A percentile compares a stretch with the other conserved stretches of the same genome.
Evolutionary conservation across 768 basidiomycete species (phyloP).

Genomic region (Termitomyces bulborhizus): DNA sequence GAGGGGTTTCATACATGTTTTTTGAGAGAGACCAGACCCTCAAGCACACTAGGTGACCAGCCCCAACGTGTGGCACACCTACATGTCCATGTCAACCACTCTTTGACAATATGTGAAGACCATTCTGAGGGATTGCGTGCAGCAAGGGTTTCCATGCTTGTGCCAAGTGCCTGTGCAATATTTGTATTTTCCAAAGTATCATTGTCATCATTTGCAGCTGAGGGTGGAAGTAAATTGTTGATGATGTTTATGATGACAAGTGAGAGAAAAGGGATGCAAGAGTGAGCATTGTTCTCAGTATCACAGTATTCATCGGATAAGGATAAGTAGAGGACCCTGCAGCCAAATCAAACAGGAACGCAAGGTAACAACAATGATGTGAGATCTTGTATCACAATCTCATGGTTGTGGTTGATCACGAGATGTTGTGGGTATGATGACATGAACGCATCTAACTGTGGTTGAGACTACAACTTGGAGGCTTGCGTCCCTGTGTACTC

Average conservation of each 20-base stretch:
- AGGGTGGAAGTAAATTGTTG: constrained; percentile 27
- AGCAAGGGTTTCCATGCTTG: constrained; percentile 51
- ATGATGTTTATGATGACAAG: constrained; percentile 39
- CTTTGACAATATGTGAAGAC: constrained; percentile 28
- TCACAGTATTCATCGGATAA: too few relatives aligned
- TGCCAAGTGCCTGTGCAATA: constrained; percentile 48
- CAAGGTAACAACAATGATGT: too few relatives aligned
- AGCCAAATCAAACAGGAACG: too few relatives aligned
- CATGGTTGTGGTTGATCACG: too few relatives aligned
- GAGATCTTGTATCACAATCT: too few relatives aligned
- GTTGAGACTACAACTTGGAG: too few relatives aligned
- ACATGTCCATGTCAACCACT: constrained; percentile 44
- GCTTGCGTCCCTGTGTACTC: too few relatives aligned
- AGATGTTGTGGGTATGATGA: too few relatives aligned
- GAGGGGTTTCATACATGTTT: constrained; percentile 31
- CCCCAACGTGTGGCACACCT: constrained; percentile 45
- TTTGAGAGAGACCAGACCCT: constrained; percentile 44
- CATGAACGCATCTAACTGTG: too few relatives aligned
- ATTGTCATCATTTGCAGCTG: constrained; percentile 5
- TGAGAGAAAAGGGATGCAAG: constrained; percentile 47
- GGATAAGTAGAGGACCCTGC: too few relatives aligned
- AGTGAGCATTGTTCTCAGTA: too few relatives aligned
- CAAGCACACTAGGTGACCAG: constrained; percentile 50
- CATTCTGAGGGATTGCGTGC: constrained; percentile 38
- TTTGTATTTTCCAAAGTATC: constrained; percentile 12